Percentiles rank a stretch among this genome's conserved stretches.
Evolutionary conservation across 306 rosid species (phyloP).

Genomic region (Morella rubra): DNA sequence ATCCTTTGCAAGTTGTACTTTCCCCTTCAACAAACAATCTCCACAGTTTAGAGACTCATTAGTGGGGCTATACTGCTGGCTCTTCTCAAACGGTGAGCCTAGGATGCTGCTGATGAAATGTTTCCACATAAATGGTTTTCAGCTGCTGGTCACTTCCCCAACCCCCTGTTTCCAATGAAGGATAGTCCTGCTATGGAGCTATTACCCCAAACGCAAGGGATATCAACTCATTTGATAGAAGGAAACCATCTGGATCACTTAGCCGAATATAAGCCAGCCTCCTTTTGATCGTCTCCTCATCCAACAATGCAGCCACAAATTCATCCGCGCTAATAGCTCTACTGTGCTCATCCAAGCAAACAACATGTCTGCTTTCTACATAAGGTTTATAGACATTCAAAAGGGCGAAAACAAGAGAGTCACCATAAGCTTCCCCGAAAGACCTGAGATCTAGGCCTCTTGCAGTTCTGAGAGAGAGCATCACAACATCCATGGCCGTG

Average conservation of each 20-base stretch:
- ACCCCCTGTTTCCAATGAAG: constrained; percentile 14
- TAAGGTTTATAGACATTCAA: constrained; percentile 63
- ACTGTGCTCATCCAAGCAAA: constrained; percentile 62
- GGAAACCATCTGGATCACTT: constrained; percentile 92
- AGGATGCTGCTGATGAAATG: no score
- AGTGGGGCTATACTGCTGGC: no score
- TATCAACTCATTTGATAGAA: constrained; percentile 82
- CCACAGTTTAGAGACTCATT: no score
- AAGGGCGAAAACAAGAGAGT: constrained; percentile 50
- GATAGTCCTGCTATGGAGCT: constrained; percentile 47
- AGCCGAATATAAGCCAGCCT: constrained; percentile 56
- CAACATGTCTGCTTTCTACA: constrained; percentile 73
- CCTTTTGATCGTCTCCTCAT: constrained; percentile 24
- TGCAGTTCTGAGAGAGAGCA: constrained; percentile 86
- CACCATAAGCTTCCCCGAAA: constrained; percentile 57
- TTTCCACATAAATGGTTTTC: background rate
- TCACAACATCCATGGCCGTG: constrained; percentile 69
- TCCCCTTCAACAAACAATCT: no score
- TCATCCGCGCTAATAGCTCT: constrained; percentile 48
- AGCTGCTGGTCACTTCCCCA: constrained; percentile 16
- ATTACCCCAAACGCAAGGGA: constrained; percentile 71
- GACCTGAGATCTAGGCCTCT: constrained; percentile 65
- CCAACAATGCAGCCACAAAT: constrained; percentile 13
- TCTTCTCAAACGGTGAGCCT: no score
- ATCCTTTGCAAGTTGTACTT: no score